These are phyloP conservation scores for Solanum sparsipilum DNA, from an alignment of 257 asterid genomes.

Conservation along the genomic window DNA sequence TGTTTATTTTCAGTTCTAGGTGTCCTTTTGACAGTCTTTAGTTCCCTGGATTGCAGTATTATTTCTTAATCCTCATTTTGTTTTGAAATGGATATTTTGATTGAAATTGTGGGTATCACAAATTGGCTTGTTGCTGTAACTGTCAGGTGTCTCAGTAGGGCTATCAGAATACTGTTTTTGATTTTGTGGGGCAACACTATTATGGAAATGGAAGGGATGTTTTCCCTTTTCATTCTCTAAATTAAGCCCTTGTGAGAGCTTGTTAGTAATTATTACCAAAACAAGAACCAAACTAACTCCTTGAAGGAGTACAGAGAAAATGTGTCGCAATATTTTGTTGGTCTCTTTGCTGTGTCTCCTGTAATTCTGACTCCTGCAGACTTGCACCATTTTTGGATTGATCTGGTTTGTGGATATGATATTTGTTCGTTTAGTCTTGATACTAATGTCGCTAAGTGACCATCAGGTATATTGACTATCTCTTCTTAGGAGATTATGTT, in stretches of 20 bases:
- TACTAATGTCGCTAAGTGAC: constrained; percentile 22
- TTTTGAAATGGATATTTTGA: not conserved
- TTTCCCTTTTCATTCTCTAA: not conserved
- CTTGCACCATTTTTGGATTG: not conserved
- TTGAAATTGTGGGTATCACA: not conserved
- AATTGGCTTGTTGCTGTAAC: not conserved
- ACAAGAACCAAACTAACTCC: not conserved
- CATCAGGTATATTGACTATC: constrained; percentile 88
- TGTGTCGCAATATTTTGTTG: not conserved
- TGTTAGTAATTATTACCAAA: not conserved
- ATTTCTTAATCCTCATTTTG: not conserved
- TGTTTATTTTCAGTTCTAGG: not conserved
- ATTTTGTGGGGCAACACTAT: not conserved
- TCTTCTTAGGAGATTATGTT: constrained; percentile 98
- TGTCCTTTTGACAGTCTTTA: not conserved
- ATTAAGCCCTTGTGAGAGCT: not conserved
- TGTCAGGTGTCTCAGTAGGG: not conserved
- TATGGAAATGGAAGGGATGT: not conserved
- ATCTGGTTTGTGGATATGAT: not conserved
- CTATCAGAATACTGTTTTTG: not conserved
- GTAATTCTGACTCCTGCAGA: not conserved
- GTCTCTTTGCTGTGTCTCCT: not conserved
- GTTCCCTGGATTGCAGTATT: not conserved
- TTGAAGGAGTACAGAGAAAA: not conserved
- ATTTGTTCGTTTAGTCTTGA: not conserved